Evolutionary conservation across 805 yeast species (phyloP).

Genomic region (Barnettozyma populi): DNA sequence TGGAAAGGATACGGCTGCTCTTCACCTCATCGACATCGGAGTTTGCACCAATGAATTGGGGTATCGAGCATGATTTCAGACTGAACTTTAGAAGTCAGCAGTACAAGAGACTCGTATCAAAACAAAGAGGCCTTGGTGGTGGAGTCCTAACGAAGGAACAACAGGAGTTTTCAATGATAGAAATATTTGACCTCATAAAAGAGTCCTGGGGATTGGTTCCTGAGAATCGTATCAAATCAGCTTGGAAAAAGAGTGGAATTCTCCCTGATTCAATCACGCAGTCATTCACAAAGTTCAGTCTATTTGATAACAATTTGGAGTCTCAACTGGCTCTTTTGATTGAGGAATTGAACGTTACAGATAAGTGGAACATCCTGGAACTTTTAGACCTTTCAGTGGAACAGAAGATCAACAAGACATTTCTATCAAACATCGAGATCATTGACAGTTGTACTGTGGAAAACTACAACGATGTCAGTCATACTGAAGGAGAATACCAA

Average conservation of each 20-base stretch:
- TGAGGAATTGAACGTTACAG: slow-evolving; percentile 40
- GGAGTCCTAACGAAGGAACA: slow-evolving; percentile 28
- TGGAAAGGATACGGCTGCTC: slow-evolving; percentile 36
- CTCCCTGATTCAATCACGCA: slow-evolving; percentile 30
- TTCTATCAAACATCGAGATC: slow-evolving; percentile 55
- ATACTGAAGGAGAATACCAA: slow-evolving; percentile 13
- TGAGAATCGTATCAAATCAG: slow-evolving; percentile 31
- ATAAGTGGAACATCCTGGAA: slow-evolving; percentile 55
- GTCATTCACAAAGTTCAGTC: slow-evolving; percentile 25
- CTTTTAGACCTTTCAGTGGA: slow-evolving; percentile 44
- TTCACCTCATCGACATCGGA: slow-evolving; percentile 33
- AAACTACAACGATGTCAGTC: slow-evolving; percentile 22
- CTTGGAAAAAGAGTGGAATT: slow-evolving; percentile 41
- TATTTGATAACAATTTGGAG: slow-evolving; percentile 35
- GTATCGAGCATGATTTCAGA: slow-evolving; percentile 57
- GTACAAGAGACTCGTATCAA: slow-evolving; percentile 34
- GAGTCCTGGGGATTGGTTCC: slow-evolving; percentile 48
- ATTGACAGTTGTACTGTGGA: slow-evolving; percentile 57
- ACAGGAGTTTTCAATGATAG: slow-evolving; percentile 45
- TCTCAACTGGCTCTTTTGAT: slow-evolving; percentile 39
- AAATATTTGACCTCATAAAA: slow-evolving; percentile 54
- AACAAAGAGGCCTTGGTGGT: slow-evolving; percentile 16
- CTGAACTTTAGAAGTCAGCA: slow-evolving; percentile 53
- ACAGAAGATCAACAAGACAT: slow-evolving; percentile 35
- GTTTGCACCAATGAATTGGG: slow-evolving; percentile 59